Evolutionary conservation across 139 green algal species (phyloP).

Genomic region (Pleodorina starrii): DNA sequence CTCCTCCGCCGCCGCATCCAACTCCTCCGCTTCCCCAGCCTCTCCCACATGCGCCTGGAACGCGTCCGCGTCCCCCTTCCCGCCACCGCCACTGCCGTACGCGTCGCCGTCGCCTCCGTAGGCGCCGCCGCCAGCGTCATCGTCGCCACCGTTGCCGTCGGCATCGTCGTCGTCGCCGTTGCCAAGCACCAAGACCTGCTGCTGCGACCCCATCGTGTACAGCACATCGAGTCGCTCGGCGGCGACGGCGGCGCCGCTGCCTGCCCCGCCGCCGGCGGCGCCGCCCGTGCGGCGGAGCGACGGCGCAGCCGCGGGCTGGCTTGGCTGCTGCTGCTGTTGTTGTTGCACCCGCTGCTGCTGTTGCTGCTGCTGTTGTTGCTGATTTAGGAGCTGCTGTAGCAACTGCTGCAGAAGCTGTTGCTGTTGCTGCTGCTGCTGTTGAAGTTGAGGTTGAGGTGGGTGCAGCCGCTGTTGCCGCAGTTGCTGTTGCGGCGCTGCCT

Average conservation of each 20-base stretch:
- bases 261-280: neutral
- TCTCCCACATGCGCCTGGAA: neutral
- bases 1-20: neutral
- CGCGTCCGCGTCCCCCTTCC: neutral
- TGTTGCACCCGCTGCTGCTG: neutral
- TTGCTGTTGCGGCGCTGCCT: neutral
- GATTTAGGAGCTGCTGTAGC: neutral
- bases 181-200: conserved; percentile 5
- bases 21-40: neutral
- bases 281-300: neutral
- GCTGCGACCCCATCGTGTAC: neutral
- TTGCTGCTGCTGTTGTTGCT: neutral
- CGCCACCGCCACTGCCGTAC: neutral
- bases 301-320: neutral
- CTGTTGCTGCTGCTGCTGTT: neutral
- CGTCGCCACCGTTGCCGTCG: neutral
- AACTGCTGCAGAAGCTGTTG: neutral
- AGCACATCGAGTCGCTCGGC: neutral
- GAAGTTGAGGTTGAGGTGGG: neutral
- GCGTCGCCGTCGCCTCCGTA: neutral
- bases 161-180: neutral
- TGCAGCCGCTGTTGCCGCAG: neutral
- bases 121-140: neutral
- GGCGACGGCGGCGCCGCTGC: neutral
- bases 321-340: neutral